A percentile compares a stretch with the other conserved stretches of the same genome.
Evolutionary conservation across 768 basidiomycete genomes (phyloP).

Genomic region (Suillus hirtellus): DNA sequence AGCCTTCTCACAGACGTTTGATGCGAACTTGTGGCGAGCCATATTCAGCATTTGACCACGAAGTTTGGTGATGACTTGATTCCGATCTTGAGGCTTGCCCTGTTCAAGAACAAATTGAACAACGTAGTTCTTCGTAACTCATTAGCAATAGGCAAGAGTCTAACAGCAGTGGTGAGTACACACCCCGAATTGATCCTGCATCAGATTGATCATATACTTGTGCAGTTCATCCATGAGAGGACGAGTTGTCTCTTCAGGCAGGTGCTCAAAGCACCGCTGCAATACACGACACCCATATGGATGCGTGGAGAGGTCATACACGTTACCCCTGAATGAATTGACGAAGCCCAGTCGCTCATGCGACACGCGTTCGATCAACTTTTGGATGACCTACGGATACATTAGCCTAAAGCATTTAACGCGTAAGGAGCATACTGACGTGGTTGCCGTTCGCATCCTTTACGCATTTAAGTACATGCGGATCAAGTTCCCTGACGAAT

Average conservation of each 20-base stretch:
- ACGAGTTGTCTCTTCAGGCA: conserved; percentile 66
- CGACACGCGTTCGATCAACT: conserved; percentile 78
- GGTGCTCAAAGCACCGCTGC: conserved; percentile 87
- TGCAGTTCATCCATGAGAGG: conserved; percentile 84
- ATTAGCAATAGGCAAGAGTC: conserved; percentile 6
- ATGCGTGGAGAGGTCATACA: conserved; percentile 81
- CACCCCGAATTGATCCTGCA: conserved; percentile 92
- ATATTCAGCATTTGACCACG: conserved; percentile 77
- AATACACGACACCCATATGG: conserved; percentile 94
- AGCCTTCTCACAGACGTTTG: conserved; percentile 95
- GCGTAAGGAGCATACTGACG: conserved; percentile 47
- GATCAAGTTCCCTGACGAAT: conserved; percentile 79
- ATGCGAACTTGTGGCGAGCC: conserved; percentile 90
- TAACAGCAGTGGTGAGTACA: conserved; percentile 25
- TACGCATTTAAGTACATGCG: conserved; percentile 80
- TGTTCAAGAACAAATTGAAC: conserved; percentile 90
- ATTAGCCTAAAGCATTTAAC: conserved; percentile 11
- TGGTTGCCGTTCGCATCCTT: conserved; percentile 94
- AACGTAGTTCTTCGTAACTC: conserved; percentile 78
- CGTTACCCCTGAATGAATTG: conserved; percentile 70
- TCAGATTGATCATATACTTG: conserved; percentile 64
- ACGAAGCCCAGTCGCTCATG: conserved; percentile 79
- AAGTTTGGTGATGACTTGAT: conserved; percentile 64
- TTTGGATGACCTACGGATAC: conserved; percentile 72
- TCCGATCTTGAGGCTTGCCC: conserved; percentile 69